Percentiles rank a stretch among this genome's conserved stretches.
Evolutionary conservation across 306 rosid species (phyloP).

Genomic region (Cyamopsis tetragonoloba): DNA sequence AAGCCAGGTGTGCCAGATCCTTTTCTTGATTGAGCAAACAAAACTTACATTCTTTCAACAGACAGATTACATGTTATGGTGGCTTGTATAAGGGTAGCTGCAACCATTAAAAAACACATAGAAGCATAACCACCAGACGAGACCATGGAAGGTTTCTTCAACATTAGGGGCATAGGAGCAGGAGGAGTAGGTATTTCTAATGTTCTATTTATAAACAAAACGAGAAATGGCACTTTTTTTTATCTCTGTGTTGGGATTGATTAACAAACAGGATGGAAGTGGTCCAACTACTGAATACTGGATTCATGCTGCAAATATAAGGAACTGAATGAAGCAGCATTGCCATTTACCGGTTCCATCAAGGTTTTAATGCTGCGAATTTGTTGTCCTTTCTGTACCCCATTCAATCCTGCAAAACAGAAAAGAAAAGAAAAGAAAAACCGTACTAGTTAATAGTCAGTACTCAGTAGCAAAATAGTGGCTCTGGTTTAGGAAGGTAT

Average conservation of each 20-base stretch:
- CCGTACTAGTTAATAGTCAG: no score
- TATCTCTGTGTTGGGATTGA: not conserved
- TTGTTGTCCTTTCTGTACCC: not conserved
- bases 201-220: not conserved
- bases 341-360: no score
- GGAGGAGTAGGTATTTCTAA: no score
- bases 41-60: no score
- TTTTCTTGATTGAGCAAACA: no score
- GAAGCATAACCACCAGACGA: not conserved
- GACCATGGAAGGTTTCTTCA: not conserved
- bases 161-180: not conserved
- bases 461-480: no score
- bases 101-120: not conserved
- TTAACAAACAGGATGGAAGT: no score
- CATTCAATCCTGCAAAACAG: constrained; percentile 14
- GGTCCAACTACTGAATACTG: no score
- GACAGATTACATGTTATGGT: not conserved
- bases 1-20: no score
- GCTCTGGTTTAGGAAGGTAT: no score
- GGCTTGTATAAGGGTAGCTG: not conserved
- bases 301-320: not conserved
- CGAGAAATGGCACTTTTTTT: not conserved
- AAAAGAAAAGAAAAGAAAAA: not conserved
- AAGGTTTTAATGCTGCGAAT: no score
- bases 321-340: not conserved